Conservation (phyloP, 108 stramenopile species). For the Hondaea fermentalgiana region DNA sequence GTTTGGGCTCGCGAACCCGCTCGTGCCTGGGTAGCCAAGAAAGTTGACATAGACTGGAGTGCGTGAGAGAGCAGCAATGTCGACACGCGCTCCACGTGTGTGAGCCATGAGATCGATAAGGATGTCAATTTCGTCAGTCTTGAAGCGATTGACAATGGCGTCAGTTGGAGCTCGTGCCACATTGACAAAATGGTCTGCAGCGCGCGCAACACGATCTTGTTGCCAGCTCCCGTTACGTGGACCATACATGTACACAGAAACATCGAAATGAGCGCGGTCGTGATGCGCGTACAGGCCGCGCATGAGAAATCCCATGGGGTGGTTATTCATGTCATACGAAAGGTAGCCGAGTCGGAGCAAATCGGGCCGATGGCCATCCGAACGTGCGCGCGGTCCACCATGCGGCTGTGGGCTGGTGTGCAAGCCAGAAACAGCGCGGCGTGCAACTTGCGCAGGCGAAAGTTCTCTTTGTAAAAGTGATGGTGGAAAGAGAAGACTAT, state of each 20-base stretch:
- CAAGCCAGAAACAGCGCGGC: too few relatives aligned
- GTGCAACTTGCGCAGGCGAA: too few relatives aligned
- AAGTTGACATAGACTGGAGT: conserved; percentile 38
- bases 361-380: too few relatives aligned
- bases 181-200: conserved; percentile 31
- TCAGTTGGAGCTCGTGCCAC: not conserved
- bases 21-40: conserved; percentile 44
- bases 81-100: conserved; percentile 36
- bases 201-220: not conserved
- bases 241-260: conserved; percentile 28
- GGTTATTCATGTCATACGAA: conserved; percentile 44
- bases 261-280: not conserved
- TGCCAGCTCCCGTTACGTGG: conserved; percentile 23
- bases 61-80: conserved; percentile 27
- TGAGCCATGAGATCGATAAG: conserved; percentile 47
- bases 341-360: conserved; percentile 36
- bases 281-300: conserved; percentile 32
- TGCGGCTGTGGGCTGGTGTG: too few relatives aligned
- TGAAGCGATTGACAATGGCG: not conserved
- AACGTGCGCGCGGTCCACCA: too few relatives aligned
- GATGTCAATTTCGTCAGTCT: conserved; percentile 21
- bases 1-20: conserved; percentile 19
- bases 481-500: not conserved
- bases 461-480: not conserved
- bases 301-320: conserved; percentile 51